Conservation (phyloP, 306 rosid genomes). For the Neltuma alba region DNA sequence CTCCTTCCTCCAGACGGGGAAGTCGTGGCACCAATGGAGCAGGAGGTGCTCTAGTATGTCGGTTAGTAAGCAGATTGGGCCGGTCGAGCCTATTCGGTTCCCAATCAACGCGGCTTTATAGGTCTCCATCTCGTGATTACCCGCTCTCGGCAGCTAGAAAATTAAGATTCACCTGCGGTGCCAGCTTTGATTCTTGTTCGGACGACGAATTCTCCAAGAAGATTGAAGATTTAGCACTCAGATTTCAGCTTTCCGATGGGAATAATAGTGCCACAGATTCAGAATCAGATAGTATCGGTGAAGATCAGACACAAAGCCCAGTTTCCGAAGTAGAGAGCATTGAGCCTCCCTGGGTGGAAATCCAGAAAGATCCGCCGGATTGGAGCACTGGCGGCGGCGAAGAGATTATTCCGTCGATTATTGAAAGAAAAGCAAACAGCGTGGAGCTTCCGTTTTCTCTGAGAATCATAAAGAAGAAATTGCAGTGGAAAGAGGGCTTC, state of each 20-base stretch:
- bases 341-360: constrained; percentile 62
- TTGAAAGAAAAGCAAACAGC: constrained; percentile 85
- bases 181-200: constrained; percentile 62
- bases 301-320: constrained; percentile 4
- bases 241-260: constrained; percentile 54
- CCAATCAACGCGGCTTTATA: constrained; percentile 35
- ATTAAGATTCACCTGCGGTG: constrained; percentile 58
- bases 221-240: constrained; percentile 68
- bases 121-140: constrained; percentile 50
- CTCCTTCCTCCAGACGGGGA: constrained; percentile 54
- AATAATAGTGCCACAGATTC: constrained; percentile 29
- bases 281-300: constrained; percentile 28
- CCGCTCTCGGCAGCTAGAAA: constrained; percentile 29
- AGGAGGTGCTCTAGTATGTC: constrained; percentile 43
- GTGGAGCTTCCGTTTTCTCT: constrained; percentile 84
- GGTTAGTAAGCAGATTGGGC: constrained; percentile 40
- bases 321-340: background rate
- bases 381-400: constrained; percentile 50
- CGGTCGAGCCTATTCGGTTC: constrained; percentile 52
- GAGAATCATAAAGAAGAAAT: constrained; percentile 77
- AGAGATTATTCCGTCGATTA: constrained; percentile 57
- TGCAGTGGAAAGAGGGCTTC: constrained; percentile 68
- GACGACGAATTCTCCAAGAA: constrained; percentile 83
- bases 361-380: constrained; percentile 40
- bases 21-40: constrained; percentile 34